Percentiles rank a stretch among this genome's conserved stretches.
Conservation (phyloP, 805 yeast species). For the Cyberlindnera saturnus region DNA sequence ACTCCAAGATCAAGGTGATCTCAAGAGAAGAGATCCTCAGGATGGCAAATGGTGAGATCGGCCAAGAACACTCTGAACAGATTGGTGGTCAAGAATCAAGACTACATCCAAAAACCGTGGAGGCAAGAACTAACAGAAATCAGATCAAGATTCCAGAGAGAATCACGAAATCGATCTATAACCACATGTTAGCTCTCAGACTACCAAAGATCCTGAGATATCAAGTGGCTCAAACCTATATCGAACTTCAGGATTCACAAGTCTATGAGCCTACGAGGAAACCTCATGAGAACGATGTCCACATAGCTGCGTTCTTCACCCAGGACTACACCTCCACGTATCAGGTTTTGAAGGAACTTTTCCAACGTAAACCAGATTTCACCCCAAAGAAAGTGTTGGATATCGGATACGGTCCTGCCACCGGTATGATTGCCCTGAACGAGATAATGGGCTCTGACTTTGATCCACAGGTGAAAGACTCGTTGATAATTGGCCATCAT, state of each 20-base stretch:
- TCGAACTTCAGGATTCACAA: constrained; percentile 43
- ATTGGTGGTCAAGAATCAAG: constrained; percentile 24
- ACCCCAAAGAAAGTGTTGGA: constrained; percentile 66
- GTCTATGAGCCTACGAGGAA: constrained; percentile 43
- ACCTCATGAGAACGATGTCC: constrained; percentile 64
- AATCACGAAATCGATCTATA: constrained; percentile 53
- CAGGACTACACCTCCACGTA: constrained; percentile 72
- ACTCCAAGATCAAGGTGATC: constrained; percentile 28
- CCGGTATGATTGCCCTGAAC: constrained; percentile 84
- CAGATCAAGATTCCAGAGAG: constrained; percentile 51
- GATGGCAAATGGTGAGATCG: constrained; percentile 3
- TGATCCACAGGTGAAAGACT: constrained; percentile 58
- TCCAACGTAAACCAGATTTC: constrained; percentile 52
- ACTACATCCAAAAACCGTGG: constrained; percentile 49
- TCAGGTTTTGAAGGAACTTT: constrained; percentile 63
- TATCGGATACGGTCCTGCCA: constrained; percentile 86
- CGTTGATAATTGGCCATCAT: constrained; percentile 61
- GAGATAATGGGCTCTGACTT: constrained; percentile 69
- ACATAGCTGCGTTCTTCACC: constrained; percentile 71
- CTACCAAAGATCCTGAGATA: constrained; percentile 60
- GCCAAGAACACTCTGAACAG: background rate
- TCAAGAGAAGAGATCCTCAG: constrained; percentile 28
- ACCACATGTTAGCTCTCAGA: constrained; percentile 54
- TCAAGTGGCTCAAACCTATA: constrained; percentile 52
- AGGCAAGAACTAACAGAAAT: constrained; percentile 45